Evolutionary conservation across 1,284 basidiomycete species (phyloP), one percentile per base, ranked within the genome.

Genomic region (Boletellus sp.): DNA sequence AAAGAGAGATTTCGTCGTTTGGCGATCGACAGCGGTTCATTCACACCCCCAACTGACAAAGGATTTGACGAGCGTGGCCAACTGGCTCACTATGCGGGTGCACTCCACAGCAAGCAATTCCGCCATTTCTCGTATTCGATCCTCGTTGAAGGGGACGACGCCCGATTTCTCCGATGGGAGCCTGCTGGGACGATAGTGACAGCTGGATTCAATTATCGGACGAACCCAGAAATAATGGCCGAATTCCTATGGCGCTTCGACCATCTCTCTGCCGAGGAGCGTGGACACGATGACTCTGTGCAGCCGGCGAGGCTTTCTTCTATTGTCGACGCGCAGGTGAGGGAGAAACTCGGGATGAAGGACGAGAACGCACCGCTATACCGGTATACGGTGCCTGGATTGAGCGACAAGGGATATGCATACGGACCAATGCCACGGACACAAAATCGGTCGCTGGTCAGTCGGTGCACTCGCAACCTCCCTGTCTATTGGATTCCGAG

Each of bases 141-240:
- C 2, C 13, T 58, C 8, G 43, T 63, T 3, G 35, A 44, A 21
- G 49, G 37, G 2, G 28, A 57, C 12, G 8, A 26, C 2, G 26
- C 26, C 8, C 8, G 26, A 26, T 26, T 26, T 8, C 26, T 26
- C 10, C 8, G 59, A 37, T 66, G 62, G 60, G 65, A 67, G 26
- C 52, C 54, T 11, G 39, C 58, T 11, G 62, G 57, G 1, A 54
- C 56, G 0, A 18, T 58, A 12, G 60, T 67, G 11, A 56, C 58
- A 0, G 55, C 48, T n/a, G 26, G 19, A 7, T 60, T 67, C 51
- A 26, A 41, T 5, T 28, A 41, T 13, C 8, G 40, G 16, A 13
- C 16, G 24, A 16, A 11, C 10, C 40, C 40, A 0, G 10, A n/a
- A 1, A 8, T 42, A 16, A 42, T 42, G 40, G 40, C 24, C n/a